A percentile compares a stretch with the other conserved stretches of the same genome.
Evolutionary conservation across 768 basidiomycete genomes (phyloP).

Genomic region (Suillus bovinus): DNA sequence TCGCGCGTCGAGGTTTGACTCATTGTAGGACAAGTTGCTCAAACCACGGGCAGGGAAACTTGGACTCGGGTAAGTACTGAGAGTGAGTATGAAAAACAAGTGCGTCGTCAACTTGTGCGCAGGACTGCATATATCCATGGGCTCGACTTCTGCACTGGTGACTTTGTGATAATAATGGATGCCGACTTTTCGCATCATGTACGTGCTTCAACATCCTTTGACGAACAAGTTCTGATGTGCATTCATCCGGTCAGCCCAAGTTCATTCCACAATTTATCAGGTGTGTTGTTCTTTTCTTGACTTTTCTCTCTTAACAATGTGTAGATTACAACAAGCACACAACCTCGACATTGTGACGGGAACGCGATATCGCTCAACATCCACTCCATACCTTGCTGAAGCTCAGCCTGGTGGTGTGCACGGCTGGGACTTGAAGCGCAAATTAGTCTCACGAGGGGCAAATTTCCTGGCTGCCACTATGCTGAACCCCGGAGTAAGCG

Average conservation of each 20-base stretch:
- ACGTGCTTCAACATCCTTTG: conserved; percentile 28
- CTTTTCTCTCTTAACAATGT: not conserved
- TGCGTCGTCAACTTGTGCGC: conserved; percentile 13
- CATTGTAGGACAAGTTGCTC: conserved; percentile 52
- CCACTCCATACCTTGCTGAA: conserved; percentile 56
- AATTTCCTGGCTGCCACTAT: conserved; percentile 90
- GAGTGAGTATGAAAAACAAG: not conserved
- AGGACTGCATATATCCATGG: conserved; percentile 95
- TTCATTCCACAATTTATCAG: conserved; percentile 92
- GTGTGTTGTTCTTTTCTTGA: conserved; percentile 36
- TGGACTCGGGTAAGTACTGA: conserved; percentile 70
- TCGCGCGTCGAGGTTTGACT: conserved; percentile 5
- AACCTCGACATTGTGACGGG: conserved; percentile 94
- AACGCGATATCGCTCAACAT: conserved; percentile 74
- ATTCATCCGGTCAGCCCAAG: conserved; percentile 64
- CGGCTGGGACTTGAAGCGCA: conserved; percentile 91
- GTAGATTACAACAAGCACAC: conserved; percentile 78
- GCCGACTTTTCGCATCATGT: conserved; percentile 96
- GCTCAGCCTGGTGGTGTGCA: conserved; percentile 82
- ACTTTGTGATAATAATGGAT: conserved; percentile 97
- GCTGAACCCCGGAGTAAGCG: conserved; percentile 82
- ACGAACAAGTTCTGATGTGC: not conserved
- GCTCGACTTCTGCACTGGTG: conserved; percentile 83
- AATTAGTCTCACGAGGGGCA: conserved; percentile 84
- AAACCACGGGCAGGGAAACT: conserved; percentile 90